phyloP scores from a whole-genome alignment of 2,329 filamentous ascomycete species.

The Graphiopsis chlorocephala region DNA sequence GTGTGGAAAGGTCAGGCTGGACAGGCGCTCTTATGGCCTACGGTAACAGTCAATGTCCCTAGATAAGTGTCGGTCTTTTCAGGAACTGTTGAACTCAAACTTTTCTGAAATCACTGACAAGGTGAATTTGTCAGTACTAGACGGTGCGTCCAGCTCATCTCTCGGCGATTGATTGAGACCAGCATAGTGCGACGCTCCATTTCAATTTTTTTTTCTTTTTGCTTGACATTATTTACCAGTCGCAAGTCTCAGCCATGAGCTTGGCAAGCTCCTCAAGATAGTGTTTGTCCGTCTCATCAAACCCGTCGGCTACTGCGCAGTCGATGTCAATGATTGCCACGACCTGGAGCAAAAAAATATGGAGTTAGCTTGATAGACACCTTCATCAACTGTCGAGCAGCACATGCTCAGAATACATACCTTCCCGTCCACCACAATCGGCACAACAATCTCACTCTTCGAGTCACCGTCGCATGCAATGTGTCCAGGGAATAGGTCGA shows the following conservation, averaged over 20 bases:
- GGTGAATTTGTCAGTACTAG: not conserved
- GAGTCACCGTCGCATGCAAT: constrained; percentile 78
- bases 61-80: not conserved
- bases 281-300: constrained; percentile 64
- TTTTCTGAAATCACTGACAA: not conserved
- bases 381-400: not conserved
- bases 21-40: too few species aligned
- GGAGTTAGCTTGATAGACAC: not conserved
- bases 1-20: too few species aligned
- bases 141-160: not conserved
- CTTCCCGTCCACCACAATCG: constrained; percentile 56
- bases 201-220: not conserved
- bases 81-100: not conserved
- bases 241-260: constrained; percentile 59
- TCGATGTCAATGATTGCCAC: constrained; percentile 80
- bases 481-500: constrained; percentile 73
- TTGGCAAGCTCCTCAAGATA: constrained; percentile 65
- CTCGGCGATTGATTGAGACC: too few species aligned
- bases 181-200: not conserved
- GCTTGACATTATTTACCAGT: constrained; percentile 52
- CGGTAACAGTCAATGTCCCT: not conserved
- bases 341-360: constrained; percentile 38
- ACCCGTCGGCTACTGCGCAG: constrained; percentile 65
- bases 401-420: constrained; percentile 31
- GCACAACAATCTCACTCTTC: constrained; percentile 79